Evolutionary conservation across 352 stramenopile genomes (phyloP).

Genomic region (Nothophytophthora sp.): DNA sequence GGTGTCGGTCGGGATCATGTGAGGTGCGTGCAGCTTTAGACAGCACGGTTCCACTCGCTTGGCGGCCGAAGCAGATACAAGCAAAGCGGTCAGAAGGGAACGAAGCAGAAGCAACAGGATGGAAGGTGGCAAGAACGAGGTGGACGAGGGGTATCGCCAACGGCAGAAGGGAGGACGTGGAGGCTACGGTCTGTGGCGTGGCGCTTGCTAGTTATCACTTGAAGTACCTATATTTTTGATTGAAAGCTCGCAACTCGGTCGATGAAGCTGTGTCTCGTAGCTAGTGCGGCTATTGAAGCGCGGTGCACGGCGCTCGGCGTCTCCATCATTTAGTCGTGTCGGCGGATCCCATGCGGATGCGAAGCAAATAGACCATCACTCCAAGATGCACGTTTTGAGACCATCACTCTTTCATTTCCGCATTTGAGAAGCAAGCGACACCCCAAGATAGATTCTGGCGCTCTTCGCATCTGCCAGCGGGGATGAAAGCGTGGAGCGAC

Average conservation of each 20-base stretch:
- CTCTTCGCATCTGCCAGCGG: too few species aligned
- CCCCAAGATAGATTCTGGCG: too few species aligned
- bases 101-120: constrained; percentile 6
- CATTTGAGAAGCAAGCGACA: constrained; percentile 10
- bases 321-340: too few species aligned
- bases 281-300: too few species aligned
- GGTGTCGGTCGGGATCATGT: constrained; percentile 25
- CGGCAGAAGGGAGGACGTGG: neutral
- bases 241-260: constrained; percentile 7
- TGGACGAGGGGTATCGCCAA: neutral
- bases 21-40: constrained; percentile 34
- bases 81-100: constrained; percentile 5
- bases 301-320: too few species aligned
- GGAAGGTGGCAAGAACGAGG: neutral
- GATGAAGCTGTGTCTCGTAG: neutral
- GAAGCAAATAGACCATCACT: constrained; percentile 1
- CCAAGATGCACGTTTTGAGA: constrained; percentile 1
- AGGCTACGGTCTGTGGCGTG: neutral
- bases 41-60: constrained; percentile 29
- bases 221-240: constrained; percentile 37
- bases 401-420: constrained; percentile 10
- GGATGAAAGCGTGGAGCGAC: constrained; percentile 69
- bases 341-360: constrained; percentile 9
- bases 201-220: constrained; percentile 16
- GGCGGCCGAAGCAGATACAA: too few species aligned